Base-by-base conservation (phyloP, 768 basidiomycete genomes). In the Calocybe cyanea region DNA sequence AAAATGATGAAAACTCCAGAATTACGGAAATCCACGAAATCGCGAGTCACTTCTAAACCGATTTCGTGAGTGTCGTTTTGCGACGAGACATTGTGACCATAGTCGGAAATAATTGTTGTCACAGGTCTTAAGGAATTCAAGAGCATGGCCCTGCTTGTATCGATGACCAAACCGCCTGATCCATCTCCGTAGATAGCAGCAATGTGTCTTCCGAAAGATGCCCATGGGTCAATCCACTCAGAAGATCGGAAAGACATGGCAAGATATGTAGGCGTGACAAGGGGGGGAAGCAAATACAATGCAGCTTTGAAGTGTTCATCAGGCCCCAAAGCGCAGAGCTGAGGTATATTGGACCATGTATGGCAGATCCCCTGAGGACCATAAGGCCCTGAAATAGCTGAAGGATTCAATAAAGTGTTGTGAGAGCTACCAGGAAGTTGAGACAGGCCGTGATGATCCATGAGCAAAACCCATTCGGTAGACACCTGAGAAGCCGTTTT, bases 241-340 rank as follows among this genome's bases (percentile, higher is more conserved):
- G 51, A 31, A 48, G 34, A 18, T 51, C 43, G 14, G 34, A 18
- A n/a, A 35, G 34, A 52, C 20, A 35, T 51, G 8, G 57, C 57
- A 9, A 65, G 48, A 13, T 71, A 43, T 19, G 58, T 48, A 8
- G 75, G 75, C 23, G 77, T 51, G 5, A 82, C 64, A 49, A 87
- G 80, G 2, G 85, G 85, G 13, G 86, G 86, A 2, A 78, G 56
- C 2, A 87, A 64, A 58, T 76, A 80, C 3, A 65, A 58, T 2
- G 76, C 80, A 19, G 70, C 58, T 23, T 67, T 68, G 17, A 64
- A 56, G 7, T 50, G 47, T 0, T 57, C 55, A 18, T 44, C 24
- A 7, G 64, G 60, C 4, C 66, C 57, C n/a, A 50, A 41, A 34
- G 72, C 47, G 38, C 61, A 70, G n/a, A 41, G 25, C 23, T 38